Evolutionary conservation across 139 green algal species (phyloP), one percentile per base, ranked within the genome.

Genomic region (Bryopsis sp.): DNA sequence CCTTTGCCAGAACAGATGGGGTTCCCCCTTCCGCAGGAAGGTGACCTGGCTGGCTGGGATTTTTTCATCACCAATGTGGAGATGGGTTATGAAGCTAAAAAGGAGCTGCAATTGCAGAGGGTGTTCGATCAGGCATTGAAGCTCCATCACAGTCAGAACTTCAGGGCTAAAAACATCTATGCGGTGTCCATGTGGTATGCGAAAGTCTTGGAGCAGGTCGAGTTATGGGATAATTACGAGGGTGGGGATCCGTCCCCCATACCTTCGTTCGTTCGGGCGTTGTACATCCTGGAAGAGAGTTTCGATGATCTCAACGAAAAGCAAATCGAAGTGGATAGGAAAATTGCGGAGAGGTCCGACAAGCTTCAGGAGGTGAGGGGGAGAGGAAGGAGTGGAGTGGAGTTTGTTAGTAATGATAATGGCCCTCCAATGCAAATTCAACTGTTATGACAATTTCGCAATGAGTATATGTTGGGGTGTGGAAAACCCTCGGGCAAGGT

Each of bases 231-330:
- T 32, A 39, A 57, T 38, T 69, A 58, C n/a, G 62, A 69, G 26
- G 15, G 26, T 24, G 6, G n/a, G 11, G 26, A 50, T 6, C 35
- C 15, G 24, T 50, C 15, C 43, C 62, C 62, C 6, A 24, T 69
- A 8, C 62, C 62, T 11, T 3, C 62, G 22, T 69, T 47, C 37
- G 26, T 69, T 3, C 11, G 62, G 37, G 62, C 38, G 19, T 38
- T 69, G 8, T 69, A 36, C 37, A 54, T 36, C 35, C 62, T 69
- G 4, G 62, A 69, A 54, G 62, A 69, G 35, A 36, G 54, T 8
- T 69, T 69, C 29, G 62, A 69, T 19, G 24, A 69, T 38, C 37
- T 69, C 19, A 69, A 69, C 29, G 62, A 35, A 3, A 33, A 69
- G 19, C 62, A 69, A n/a, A 37, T 36, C 22, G 62, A 58, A 19